Conservation (phyloP, 139 green algal genomes). For the Nannochloris sp. region DNA sequence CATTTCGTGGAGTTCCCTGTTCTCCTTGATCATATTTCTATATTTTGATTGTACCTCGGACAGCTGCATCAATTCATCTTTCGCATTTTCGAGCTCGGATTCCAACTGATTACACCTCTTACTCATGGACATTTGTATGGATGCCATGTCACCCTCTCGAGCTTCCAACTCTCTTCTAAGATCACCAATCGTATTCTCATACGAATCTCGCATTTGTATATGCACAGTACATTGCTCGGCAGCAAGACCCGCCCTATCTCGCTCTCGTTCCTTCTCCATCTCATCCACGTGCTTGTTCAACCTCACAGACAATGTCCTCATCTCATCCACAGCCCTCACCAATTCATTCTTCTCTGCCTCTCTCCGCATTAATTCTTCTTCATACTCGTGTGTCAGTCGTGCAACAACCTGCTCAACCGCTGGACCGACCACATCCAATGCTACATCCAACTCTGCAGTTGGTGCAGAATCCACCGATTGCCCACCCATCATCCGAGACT, state of each 20-base stretch:
- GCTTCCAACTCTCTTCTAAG: no score
- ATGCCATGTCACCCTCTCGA: no score
- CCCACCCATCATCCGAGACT: no score
- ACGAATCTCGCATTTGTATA: not conserved
- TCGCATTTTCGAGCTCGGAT: not conserved
- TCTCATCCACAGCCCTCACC: constrained; percentile 18
- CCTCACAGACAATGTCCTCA: constrained; percentile 9
- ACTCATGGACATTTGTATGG: no score
- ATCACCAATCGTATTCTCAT: not conserved
- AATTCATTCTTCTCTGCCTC: constrained; percentile 57
- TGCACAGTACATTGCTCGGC: not conserved
- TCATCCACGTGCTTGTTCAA: constrained; percentile 3
- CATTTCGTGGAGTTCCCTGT: constrained; percentile 69
- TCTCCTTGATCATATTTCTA: constrained; percentile 36
- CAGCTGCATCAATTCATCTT: constrained; percentile 24
- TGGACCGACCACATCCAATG: constrained; percentile 57
- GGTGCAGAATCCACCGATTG: no score
- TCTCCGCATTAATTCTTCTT: constrained; percentile 67
- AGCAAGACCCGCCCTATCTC: not conserved
- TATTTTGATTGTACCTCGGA: constrained; percentile 39
- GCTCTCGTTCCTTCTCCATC: constrained; percentile 25
- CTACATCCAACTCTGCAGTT: constrained; percentile 24
- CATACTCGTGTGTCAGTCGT: constrained; percentile 73
- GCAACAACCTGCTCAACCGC: constrained; percentile 62
- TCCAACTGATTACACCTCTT: no score